Evolutionary conservation across 192 early-diverging fungal species (phyloP).

Genomic region (Geosiphon pyriformis): DNA sequence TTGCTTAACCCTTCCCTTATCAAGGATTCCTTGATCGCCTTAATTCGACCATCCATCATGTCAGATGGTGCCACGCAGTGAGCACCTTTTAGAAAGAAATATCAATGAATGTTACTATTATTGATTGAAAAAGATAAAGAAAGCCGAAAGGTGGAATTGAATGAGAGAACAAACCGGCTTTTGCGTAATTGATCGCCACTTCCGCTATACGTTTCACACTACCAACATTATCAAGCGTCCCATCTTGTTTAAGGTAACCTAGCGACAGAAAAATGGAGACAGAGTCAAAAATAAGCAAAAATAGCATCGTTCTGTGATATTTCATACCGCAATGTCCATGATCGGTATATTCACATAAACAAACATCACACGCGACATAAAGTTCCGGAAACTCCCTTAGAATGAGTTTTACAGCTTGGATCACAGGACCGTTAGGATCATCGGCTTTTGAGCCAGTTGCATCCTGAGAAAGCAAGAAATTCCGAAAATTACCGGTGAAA

Average conservation of each 20-base stretch:
- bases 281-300: too few relatives aligned
- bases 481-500: neutral
- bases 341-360: constrained; percentile 91
- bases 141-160: too few relatives aligned
- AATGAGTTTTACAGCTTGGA: constrained; percentile 75
- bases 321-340: constrained; percentile 93
- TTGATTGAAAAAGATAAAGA: neutral
- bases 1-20: constrained; percentile 66
- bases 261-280: neutral
- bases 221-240: constrained; percentile 74
- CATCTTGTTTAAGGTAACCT: constrained; percentile 57
- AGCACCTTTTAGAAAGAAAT: constrained; percentile 33
- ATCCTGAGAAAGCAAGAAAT: constrained; percentile 51
- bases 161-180: constrained; percentile 54
- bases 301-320: neutral
- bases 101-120: constrained; percentile 1
- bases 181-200: constrained; percentile 81
- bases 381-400: constrained; percentile 71
- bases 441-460: constrained; percentile 74
- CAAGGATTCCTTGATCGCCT: constrained; percentile 84
- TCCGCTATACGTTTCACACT: constrained; percentile 77
- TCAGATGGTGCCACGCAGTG: constrained; percentile 91
- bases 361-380: constrained; percentile 90
- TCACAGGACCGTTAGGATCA: constrained; percentile 75
- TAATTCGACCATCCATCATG: constrained; percentile 97